Evolutionary conservation across 192 early-diverging fungal genomes (phyloP).

Genomic region (Coemansia sp.): DNA sequence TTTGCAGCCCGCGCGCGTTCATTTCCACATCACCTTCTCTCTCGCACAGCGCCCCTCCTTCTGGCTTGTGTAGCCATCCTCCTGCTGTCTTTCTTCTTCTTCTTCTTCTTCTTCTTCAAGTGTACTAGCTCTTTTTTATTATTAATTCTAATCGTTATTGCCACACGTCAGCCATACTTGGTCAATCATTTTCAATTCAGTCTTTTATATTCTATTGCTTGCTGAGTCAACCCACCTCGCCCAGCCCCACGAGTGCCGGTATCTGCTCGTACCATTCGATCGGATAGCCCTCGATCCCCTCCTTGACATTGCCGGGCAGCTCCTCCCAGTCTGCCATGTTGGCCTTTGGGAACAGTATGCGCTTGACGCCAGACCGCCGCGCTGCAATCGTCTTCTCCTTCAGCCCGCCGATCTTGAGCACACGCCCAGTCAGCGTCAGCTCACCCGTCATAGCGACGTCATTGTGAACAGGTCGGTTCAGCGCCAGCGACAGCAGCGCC

Average conservation of each 20-base stretch:
- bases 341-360: conserved; percentile 83
- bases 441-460: conserved; percentile 98
- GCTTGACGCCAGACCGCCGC: conserved; percentile 83
- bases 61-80: background rate
- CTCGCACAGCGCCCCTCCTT: background rate
- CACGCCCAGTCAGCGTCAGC: conserved; percentile 93
- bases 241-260: conserved; percentile 40
- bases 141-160: background rate
- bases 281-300: conserved; percentile 79
- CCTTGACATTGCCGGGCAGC: conserved; percentile 84
- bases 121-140: background rate
- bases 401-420: conserved; percentile 95
- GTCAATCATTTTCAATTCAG: background rate
- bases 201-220: background rate
- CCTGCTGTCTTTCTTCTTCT: background rate
- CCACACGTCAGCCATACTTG: no score
- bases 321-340: conserved; percentile 96
- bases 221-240: background rate
- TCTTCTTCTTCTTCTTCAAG: background rate
- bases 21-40: no score
- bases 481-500: conserved; percentile 84
- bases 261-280: conserved; percentile 80
- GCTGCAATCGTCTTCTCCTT: conserved; percentile 99
- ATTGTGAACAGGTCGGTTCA: conserved; percentile 68
- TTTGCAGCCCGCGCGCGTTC: no score